Evolutionary conservation across 176 grass and related monocot species (phyloP).

Genomic region (Triticum monococcum): DNA sequence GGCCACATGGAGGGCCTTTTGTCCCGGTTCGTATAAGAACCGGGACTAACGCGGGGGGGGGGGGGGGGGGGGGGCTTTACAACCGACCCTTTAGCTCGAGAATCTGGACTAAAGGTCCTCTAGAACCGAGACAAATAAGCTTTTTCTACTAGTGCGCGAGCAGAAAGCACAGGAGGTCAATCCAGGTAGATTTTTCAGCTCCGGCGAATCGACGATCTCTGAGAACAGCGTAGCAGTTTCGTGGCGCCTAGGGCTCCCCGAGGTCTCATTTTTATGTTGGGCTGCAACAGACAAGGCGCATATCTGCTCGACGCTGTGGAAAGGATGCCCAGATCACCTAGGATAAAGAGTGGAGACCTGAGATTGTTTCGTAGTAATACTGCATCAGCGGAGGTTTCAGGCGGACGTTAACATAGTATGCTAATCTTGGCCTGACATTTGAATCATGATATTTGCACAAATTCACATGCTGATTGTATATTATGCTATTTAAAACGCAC

Average conservation of each 20-base stretch:
- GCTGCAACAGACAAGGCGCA: conserved; percentile 72
- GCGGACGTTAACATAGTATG: background rate
- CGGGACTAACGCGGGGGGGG: too few relatives aligned
- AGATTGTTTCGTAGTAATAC: conserved; percentile 29
- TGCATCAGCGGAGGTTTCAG: conserved; percentile 21
- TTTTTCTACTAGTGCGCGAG: too few relatives aligned
- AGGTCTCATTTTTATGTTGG: conserved; percentile 84
- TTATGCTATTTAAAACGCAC: background rate
- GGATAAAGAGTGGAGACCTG: conserved; percentile 90
- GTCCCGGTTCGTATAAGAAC: too few relatives aligned
- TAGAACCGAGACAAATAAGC: too few relatives aligned
- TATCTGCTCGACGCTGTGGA: conserved; percentile 72
- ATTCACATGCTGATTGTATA: background rate
- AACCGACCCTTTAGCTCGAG: too few relatives aligned
- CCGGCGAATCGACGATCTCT: conserved; percentile 63
- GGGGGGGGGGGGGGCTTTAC: too few relatives aligned
- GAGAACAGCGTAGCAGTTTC: conserved; percentile 81
- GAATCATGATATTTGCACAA: background rate
- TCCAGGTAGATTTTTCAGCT: conserved; percentile 73
- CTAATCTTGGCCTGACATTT: background rate
- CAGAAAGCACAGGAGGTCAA: conserved; percentile 78
- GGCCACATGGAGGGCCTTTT: too few relatives aligned
- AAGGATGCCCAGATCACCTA: conserved; percentile 71
- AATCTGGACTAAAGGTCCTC: too few relatives aligned
- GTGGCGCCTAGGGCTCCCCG: conserved; percentile 75